Percentiles rank a stretch among this genome's conserved stretches.
Conservation (phyloP, 2,329 filamentous ascomycete species). For the Fusarium xyrophilum region DNA sequence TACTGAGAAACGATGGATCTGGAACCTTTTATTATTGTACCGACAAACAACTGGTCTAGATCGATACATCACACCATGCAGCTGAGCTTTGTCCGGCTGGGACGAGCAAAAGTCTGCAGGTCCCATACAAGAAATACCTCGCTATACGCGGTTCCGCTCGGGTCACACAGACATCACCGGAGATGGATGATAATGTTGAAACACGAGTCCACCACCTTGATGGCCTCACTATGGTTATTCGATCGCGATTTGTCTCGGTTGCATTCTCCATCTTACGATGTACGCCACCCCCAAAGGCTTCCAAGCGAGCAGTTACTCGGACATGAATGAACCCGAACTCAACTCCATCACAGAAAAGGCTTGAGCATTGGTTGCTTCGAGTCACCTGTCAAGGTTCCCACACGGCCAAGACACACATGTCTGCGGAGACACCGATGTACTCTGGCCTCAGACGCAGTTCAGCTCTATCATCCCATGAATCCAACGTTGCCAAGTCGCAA, state of each 20-base stretch:
- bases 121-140: background rate
- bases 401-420: constrained; percentile 7
- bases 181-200: constrained; percentile 4
- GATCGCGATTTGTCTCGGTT: constrained; percentile 21
- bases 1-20: too few relatives aligned
- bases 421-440: constrained; percentile 9
- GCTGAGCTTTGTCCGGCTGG: background rate
- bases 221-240: background rate
- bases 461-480: background rate
- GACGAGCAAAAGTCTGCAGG: background rate
- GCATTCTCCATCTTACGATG: constrained; percentile 2
- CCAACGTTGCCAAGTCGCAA: constrained; percentile 8
- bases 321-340: background rate
- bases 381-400: constrained; percentile 9
- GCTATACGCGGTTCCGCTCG: background rate
- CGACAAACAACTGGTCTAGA: background rate
- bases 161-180: background rate
- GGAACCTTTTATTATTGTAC: too few relatives aligned
- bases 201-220: background rate
- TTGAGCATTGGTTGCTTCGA: background rate
- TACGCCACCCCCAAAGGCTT: constrained; percentile 19
- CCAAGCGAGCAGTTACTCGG: background rate
- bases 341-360: constrained; percentile 6
- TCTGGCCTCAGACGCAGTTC: constrained; percentile 25
- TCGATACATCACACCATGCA: too few relatives aligned